phyloP scores from a whole-genome alignment of 1,284 basidiomycete genomes.

The Clitocybe nebularis region DNA sequence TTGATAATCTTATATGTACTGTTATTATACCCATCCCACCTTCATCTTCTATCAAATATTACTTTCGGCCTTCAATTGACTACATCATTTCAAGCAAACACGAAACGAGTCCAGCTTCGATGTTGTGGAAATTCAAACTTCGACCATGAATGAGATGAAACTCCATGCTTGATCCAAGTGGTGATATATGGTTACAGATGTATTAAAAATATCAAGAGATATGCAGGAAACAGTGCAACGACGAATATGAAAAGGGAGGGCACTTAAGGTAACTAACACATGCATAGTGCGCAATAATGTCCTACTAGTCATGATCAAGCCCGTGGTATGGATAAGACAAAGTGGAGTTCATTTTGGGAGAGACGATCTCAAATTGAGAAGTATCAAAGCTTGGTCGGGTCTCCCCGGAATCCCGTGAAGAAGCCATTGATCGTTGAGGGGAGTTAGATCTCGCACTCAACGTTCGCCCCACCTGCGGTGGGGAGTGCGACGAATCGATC shows the following conservation, averaged over 20 bases:
- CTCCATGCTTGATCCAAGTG: background rate
- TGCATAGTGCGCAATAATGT: too few species aligned
- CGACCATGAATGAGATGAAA: too few species aligned
- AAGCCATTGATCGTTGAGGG: constrained; percentile 30
- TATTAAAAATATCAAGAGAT: background rate
- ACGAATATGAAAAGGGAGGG: constrained; percentile 3
- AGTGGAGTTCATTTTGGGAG: constrained; percentile 34
- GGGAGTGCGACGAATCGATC: constrained; percentile 28
- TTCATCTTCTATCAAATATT: background rate
- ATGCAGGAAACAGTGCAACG: constrained; percentile 3
- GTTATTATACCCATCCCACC: constrained; percentile 10
- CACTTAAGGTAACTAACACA: background rate
- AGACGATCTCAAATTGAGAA: constrained; percentile 49
- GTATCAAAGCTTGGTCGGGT: constrained; percentile 40
- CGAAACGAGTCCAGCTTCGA: too few species aligned
- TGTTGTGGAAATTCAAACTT: too few species aligned
- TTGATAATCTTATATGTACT: constrained; percentile 5
- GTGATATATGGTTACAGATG: constrained; percentile 5
- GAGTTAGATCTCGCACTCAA: constrained; percentile 24
- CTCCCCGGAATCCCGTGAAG: constrained; percentile 33
- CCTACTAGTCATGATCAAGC: constrained; percentile 25
- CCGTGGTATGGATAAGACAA: constrained; percentile 36
- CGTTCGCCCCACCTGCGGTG: constrained; percentile 18
- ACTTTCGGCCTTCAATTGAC: too few species aligned
- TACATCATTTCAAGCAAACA: too few species aligned